Evolutionary conservation across 169 alveolate species (phyloP), one percentile per base, ranked within the genome.

Genomic region (Neospora caninum): DNA sequence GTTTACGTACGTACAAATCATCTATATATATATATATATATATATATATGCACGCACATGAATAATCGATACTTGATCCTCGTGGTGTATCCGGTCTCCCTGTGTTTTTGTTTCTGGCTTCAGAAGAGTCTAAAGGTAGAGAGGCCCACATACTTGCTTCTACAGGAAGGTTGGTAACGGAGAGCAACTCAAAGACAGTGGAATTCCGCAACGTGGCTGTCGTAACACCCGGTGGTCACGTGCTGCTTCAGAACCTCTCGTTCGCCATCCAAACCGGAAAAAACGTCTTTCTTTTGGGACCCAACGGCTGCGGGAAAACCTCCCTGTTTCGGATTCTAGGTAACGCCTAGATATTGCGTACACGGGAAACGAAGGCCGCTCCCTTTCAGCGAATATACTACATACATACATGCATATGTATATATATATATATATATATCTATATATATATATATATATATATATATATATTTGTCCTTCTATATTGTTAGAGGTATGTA

Each of bases 261-360:
- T 96, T 97, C 82, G 92, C 91, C 54, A 96, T 97, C 31, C 39
- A 88, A 39, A 94, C 96, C 69, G 98, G 98, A n/a, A 97, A 96
- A 97, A 97, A 97, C 91, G 93, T 97, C 38, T 96, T 97, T 93
- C 96, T 97, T 39, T 89, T 97, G 31, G 99, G 99, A 27, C 99
- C 99, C 36, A 97, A 97, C 88, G 99, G 99, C 53, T 97, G 99
- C 91, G 99, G 99, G 6, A 97, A 97, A 95, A 92, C 97, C 34
- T 97, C 99, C 18, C 94, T 97, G 16, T 97, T 97, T 95, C 96
- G 99, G 95, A 96, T 97, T 82, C 73, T 91, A 36, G 93, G 93
- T 88, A 58, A n/a, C 9, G 39, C 27, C 84, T 31, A 41, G 9
- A n/a, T 36, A 13, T 49, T 49, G 22, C 80, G 16, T 31, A n/a